phyloP scores from a whole-genome alignment of 225 moss, liverwort and hornwort genomes.

The Takakia lepidozioides region DNA sequence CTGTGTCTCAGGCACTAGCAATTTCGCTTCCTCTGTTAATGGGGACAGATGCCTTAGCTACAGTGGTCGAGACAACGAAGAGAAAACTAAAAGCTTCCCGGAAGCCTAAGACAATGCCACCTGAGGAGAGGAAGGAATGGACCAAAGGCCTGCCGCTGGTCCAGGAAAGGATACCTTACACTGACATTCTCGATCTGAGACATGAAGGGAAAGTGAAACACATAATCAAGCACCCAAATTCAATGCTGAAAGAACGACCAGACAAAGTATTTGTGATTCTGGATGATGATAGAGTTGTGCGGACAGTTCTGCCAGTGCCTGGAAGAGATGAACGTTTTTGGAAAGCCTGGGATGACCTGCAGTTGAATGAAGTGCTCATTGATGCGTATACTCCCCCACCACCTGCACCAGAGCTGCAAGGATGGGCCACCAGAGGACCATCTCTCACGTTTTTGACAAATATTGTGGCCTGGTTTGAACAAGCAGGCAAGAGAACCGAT shows the following conservation, averaged over 20 bases:
- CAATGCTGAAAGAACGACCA: constrained; percentile 47
- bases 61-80: constrained; percentile 46
- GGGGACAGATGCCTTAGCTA: constrained; percentile 40
- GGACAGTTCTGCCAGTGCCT: constrained; percentile 76
- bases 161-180: constrained; percentile 74
- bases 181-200: constrained; percentile 60
- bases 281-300: constrained; percentile 73
- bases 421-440: constrained; percentile 78
- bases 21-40: constrained; percentile 52
- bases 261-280: constrained; percentile 77
- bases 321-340: constrained; percentile 79
- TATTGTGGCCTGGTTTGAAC: constrained; percentile 50
- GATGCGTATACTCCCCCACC: constrained; percentile 78
- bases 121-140: constrained; percentile 82
- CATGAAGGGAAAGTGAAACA: constrained; percentile 61
- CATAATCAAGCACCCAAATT: constrained; percentile 83
- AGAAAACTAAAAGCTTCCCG: constrained; percentile 61
- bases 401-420: constrained; percentile 63
- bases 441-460: constrained; percentile 56
- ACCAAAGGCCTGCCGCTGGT: constrained; percentile 65
- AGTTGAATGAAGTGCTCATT: constrained; percentile 58
- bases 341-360: constrained; percentile 58
- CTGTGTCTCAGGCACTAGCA: constrained; percentile 41
- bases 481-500: constrained; percentile 10
- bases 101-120: constrained; percentile 59